These are phyloP conservation scores for Yarrowia sp. DNA, from an alignment of 805 yeast species.

Conservation along the genomic window DNA sequence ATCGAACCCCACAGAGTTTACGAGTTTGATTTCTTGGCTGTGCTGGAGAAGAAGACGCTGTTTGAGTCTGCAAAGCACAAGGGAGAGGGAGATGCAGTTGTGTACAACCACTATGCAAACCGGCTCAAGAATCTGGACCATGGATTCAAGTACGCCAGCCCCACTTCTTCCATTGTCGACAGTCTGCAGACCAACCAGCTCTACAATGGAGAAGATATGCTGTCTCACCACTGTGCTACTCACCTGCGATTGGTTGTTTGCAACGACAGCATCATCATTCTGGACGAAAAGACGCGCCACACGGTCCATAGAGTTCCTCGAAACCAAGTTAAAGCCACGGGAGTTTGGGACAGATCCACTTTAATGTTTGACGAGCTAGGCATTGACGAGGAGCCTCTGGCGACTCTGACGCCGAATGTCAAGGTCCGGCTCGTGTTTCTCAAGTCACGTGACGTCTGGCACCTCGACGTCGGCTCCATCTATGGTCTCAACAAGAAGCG, in stretches of 20 bases:
- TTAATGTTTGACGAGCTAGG: conserved; percentile 2
- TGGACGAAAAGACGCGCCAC: conserved; percentile 1
- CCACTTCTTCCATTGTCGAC: not conserved
- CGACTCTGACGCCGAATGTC: not conserved
- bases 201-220: not conserved
- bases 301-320: conserved; percentile 8
- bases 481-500: not conserved
- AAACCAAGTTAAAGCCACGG: not conserved
- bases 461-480: not conserved
- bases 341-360: not conserved
- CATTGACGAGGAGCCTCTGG: not conserved
- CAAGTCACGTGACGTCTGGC: conserved; percentile 9
- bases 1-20: conserved; percentile 1
- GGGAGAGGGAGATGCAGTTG: not conserved
- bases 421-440: conserved; percentile 3
- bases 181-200: not conserved
- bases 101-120: not conserved
- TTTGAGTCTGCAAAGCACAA: conserved; percentile 8
- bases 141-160: not conserved
- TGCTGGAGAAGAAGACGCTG: not conserved
- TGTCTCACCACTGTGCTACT: conserved; percentile 8
- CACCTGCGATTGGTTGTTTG: not conserved
- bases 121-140: not conserved
- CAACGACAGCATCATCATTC: conserved; percentile 8
- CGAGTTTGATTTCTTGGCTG: conserved; percentile 3